phyloP scores from a whole-genome alignment of 148 eudicot genomes.

The Rhododendron kiyosumense region DNA sequence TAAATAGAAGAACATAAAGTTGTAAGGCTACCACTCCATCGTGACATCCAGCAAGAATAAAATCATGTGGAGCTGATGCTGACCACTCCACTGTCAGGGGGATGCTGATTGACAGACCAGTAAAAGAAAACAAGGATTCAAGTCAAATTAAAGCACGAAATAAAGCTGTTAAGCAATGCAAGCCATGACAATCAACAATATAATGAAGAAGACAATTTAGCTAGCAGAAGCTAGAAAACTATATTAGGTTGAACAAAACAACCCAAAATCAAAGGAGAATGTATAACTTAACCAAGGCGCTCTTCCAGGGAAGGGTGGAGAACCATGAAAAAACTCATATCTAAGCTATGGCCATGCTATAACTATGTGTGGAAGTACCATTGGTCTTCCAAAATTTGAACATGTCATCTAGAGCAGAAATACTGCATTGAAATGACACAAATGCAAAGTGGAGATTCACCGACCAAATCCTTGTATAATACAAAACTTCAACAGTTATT shows the following conservation, averaged over 20 bases:
- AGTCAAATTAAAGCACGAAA: neutral
- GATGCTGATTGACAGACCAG: constrained; percentile 46
- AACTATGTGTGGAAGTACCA: neutral
- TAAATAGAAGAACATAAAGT: neutral
- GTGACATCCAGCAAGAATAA: constrained; percentile 85
- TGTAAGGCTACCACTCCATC: constrained; percentile 73
- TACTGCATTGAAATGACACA: neutral
- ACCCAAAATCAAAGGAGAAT: neutral
- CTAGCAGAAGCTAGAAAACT: neutral
- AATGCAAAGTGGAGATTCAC: neutral
- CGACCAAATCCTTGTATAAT: neutral
- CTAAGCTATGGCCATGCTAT: neutral
- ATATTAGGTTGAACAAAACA: neutral
- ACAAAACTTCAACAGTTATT: neutral
- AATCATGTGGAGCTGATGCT: constrained; percentile 69
- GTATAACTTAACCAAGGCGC: neutral
- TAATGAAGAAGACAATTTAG: neutral
- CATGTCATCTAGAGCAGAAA: neutral
- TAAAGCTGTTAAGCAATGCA: neutral
- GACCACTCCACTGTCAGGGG: constrained; percentile 96
- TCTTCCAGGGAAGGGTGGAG: neutral
- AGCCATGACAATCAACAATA: neutral
- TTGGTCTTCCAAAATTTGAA: neutral
- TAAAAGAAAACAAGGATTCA: constrained; percentile 4
- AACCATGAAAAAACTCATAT: neutral